phyloP scores from a whole-genome alignment of 106 monocot species.

The Hemerocallis citrina region DNA sequence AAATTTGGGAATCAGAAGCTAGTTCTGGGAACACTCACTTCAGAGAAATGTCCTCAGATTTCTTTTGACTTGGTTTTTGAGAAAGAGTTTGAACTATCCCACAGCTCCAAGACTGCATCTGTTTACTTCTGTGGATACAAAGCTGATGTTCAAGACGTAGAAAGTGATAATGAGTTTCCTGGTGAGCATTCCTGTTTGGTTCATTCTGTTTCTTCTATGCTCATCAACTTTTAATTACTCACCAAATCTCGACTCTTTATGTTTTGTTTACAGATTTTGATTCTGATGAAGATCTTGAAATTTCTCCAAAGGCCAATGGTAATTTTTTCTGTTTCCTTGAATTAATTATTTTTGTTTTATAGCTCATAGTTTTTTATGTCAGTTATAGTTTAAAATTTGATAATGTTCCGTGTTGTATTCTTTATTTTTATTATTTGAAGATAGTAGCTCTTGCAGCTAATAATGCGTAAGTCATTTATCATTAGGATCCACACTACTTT shows the following conservation, averaged over 20 bases:
- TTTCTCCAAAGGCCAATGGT: constrained; percentile 25
- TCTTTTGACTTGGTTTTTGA: constrained; percentile 77
- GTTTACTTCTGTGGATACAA: constrained; percentile 74
- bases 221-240: neutral
- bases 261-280: constrained; percentile 17
- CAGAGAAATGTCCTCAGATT: constrained; percentile 50
- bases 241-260: too few species aligned
- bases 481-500: neutral
- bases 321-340: neutral
- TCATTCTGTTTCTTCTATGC: neutral
- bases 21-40: constrained; percentile 56
- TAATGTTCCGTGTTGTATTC: neutral
- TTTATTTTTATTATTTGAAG: neutral
- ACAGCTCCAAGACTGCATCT: constrained; percentile 56
- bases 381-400: too few species aligned
- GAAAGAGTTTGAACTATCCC: constrained; percentile 74
- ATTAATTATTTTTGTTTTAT: neutral
- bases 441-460: neutral
- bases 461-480: neutral
- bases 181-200: constrained; percentile 12
- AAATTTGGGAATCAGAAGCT: constrained; percentile 50
- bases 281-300: constrained; percentile 20
- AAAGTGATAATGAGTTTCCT: constrained; percentile 17
- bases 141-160: constrained; percentile 6
- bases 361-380: too few species aligned